A percentile compares a stretch with the other conserved stretches of the same genome.
Conservation (phyloP, 1,284 basidiomycete species). For the Cystobasidiaceae sp. region DNA sequence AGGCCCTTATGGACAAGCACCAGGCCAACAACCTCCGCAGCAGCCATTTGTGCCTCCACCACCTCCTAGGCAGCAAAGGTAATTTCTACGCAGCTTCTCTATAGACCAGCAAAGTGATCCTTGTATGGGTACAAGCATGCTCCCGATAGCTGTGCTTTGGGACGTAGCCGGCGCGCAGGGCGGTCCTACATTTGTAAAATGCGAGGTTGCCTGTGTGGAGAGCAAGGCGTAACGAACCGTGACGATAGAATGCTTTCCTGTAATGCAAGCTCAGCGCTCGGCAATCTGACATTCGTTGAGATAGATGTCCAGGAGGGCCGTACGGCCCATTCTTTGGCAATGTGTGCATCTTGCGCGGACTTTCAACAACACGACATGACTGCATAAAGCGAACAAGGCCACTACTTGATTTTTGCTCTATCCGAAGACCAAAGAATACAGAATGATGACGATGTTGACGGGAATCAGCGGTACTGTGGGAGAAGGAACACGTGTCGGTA, state of each 20-base stretch:
- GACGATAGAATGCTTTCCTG: background rate
- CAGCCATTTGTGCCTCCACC: slow-evolving; percentile 25
- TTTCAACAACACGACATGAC: background rate
- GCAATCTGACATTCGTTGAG: too few species aligned
- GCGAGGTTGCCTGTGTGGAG: too few species aligned
- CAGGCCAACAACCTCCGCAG: slow-evolving; percentile 6
- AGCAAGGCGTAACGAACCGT: background rate
- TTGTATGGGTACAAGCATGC: too few species aligned
- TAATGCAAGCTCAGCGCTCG: too few species aligned
- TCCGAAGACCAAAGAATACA: slow-evolving; percentile 71
- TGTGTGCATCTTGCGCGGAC: too few species aligned
- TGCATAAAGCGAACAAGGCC: background rate
- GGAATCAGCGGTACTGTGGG: slow-evolving; percentile 75
- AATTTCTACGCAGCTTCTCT: too few species aligned
- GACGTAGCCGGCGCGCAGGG: too few species aligned
- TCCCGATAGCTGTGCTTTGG: too few species aligned
- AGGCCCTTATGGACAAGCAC: slow-evolving; percentile 4
- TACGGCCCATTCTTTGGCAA: too few species aligned
- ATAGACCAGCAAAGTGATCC: background rate
- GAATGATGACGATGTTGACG: slow-evolving; percentile 71
- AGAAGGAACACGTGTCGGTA: slow-evolving; percentile 32
- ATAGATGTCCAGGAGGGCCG: too few species aligned
- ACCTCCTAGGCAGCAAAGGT: slow-evolving; percentile 7
- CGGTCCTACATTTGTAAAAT: too few species aligned
- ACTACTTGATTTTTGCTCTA: slow-evolving; percentile 30